These are phyloP conservation scores for Quercus dentata DNA, from an alignment of 306 rosid genomes.

Conservation along the genomic window DNA sequence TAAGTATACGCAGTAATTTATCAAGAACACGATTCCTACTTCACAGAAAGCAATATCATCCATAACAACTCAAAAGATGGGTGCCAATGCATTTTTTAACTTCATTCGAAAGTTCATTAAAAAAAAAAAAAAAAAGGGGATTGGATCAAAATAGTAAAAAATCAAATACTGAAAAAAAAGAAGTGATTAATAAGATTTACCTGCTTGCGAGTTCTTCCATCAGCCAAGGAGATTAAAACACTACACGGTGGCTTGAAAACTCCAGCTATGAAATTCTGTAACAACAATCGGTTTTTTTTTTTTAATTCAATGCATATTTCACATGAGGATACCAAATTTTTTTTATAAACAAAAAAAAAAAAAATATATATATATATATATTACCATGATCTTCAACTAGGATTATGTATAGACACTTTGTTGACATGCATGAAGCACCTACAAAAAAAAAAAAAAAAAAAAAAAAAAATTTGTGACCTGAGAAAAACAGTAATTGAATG, in stretches of 20 bases:
- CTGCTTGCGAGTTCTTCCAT: conserved; percentile 30
- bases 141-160: no score
- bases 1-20: no score
- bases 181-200: background rate
- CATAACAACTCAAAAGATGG: no score
- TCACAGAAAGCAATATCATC: no score
- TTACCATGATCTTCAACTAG: conserved; percentile 22
- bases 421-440: conserved; percentile 3
- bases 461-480: no score
- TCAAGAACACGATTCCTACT: no score
- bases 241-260: conserved; percentile 34
- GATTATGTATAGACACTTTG: background rate
- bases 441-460: background rate
- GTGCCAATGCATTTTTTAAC: no score
- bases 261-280: conserved; percentile 35
- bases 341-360: no score
- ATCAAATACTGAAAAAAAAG: no score
- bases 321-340: background rate
- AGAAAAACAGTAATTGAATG: no score
- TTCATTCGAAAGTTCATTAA: no score
- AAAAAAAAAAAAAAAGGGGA: accelerated
- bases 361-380: background rate
- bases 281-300: background rate
- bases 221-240: conserved; percentile 23
- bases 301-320: background rate